Evolutionary conservation across 306 rosid genomes (phyloP).

Genomic region (Crotalaria pallida): DNA sequence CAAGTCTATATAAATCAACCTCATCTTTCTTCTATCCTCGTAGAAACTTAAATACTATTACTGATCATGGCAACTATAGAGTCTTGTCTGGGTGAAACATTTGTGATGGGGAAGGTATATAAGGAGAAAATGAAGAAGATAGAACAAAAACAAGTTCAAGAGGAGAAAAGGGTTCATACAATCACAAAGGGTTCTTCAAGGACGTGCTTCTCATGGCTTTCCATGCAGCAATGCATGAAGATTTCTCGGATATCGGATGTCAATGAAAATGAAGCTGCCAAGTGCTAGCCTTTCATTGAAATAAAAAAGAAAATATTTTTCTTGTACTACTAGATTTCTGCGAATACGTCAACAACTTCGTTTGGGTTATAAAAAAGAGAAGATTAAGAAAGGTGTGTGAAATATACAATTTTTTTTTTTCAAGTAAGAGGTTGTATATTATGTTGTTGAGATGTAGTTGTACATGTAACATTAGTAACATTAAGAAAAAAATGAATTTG

Average conservation of each 20-base stretch:
- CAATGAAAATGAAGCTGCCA: background rate
- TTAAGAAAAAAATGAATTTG: too few species aligned
- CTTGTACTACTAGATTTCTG: too few species aligned
- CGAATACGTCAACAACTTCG: too few species aligned
- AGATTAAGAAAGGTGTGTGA: too few species aligned
- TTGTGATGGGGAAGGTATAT: constrained; percentile 34
- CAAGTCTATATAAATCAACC: background rate
- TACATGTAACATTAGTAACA: too few species aligned
- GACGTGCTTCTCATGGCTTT: constrained; percentile 43
- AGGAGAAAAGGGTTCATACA: background rate
- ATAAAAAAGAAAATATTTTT: too few species aligned
- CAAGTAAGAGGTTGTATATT: too few species aligned
- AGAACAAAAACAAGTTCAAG: background rate
- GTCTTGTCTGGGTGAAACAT: constrained; percentile 35
- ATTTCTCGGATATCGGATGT: background rate
- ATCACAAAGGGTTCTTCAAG: background rate
- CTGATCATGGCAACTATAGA: background rate
- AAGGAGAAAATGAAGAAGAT: constrained; percentile 37
- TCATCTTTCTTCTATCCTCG: background rate
- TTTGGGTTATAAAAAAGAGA: too few species aligned
- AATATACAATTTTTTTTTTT: too few species aligned
- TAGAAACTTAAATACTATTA: background rate
- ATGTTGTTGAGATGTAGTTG: too few species aligned
- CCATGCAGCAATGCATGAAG: constrained; percentile 6
- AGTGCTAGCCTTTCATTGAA: too few species aligned